Base-by-base conservation (phyloP, 805 yeast genomes). In the Nakazawaea pomicola region DNA sequence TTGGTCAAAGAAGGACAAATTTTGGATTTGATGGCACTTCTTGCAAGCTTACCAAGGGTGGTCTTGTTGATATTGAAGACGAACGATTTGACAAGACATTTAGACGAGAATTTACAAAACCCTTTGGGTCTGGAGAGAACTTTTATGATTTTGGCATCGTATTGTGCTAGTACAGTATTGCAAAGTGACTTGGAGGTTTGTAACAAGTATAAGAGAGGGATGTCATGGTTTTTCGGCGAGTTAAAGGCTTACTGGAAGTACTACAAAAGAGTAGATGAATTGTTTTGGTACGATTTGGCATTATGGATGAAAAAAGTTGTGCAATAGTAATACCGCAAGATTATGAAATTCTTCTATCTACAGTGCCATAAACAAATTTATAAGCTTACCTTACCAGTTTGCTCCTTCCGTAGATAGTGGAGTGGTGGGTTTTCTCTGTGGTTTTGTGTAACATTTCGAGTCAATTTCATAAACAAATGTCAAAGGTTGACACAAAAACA, bases 111-210 rank as follows among this genome's bases (percentile, higher is more conserved):
- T 41, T 68, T 91, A 42, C 75, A 83, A 35, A 79, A 80, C 46
- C 95, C 96, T 0, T 62, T 90, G 34, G 97, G 98, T 0, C 82
- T 85, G 5, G 91, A 86, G 54, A 68, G 96, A 37, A 84, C 95
- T 0, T 91, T 93, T 50, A 63, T 90, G 49, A 87, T 93, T 32
- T 73, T 93, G 83, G 93, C 96, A 2, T 76, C 78, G 24, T 91
- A 93, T 58, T 93, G 98, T 65, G 90, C 97, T 0, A 64, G 66
- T 18, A 77, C 88, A 0, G 91, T 87, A 1, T 85, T 77, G 51
- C 70, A 70, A n/a, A 95, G 87, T 53, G 72, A 75, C 3, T 55
- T 61, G 15, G 86, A 80, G 44, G 40, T 43, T 8, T 58, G 64
- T 5, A 37, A 53, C 19, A 52, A 49, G 29, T 29, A 23, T n/a